Evolutionary conservation across 495 filamentous ascomycete species (phyloP).

Genomic region (Penicillium mononematosum): DNA sequence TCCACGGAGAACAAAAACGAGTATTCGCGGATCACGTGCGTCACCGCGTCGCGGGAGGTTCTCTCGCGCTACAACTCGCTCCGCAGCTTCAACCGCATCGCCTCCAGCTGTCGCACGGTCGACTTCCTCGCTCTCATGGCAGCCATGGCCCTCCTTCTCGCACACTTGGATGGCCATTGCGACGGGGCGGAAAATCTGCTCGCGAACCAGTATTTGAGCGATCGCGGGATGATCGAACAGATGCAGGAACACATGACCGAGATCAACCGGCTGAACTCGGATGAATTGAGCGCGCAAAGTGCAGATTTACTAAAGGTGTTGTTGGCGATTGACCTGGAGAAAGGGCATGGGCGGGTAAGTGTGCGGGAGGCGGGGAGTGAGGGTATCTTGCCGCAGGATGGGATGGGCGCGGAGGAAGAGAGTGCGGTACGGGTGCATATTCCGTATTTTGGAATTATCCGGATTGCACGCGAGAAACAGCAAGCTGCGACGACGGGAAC

Average conservation of each 20-base stretch:
- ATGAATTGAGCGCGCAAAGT: slow-evolving; percentile 33
- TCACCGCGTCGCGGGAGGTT: slow-evolving; percentile 47
- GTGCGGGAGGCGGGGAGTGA: too few species aligned
- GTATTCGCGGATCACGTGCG: slow-evolving; percentile 38
- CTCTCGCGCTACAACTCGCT: slow-evolving; percentile 44
- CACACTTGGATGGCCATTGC: slow-evolving; percentile 22
- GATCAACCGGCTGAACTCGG: slow-evolving; percentile 29
- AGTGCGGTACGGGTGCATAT: background rate
- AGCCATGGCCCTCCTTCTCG: slow-evolving; percentile 32
- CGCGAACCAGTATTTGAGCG: slow-evolving; percentile 40
- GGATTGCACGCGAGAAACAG: background rate
- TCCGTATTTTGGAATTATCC: background rate
- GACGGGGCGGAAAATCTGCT: slow-evolving; percentile 21
- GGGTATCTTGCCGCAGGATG: too few species aligned
- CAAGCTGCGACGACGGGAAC: background rate
- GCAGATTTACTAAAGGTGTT: slow-evolving; percentile 32
- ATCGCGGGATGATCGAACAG: slow-evolving; percentile 47
- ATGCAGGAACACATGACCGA: slow-evolving; percentile 38
- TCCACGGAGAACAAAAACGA: slow-evolving; percentile 14
- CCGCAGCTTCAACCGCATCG: slow-evolving; percentile 28
- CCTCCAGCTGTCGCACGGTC: slow-evolving; percentile 43
- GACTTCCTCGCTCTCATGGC: slow-evolving; percentile 50
- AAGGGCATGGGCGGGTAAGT: too few species aligned
- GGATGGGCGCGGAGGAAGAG: too few species aligned
- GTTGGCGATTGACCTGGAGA: slow-evolving; percentile 29